phyloP scores from a whole-genome alignment of 805 yeast species.

The Wickerhamomyces ciferrii region DNA sequence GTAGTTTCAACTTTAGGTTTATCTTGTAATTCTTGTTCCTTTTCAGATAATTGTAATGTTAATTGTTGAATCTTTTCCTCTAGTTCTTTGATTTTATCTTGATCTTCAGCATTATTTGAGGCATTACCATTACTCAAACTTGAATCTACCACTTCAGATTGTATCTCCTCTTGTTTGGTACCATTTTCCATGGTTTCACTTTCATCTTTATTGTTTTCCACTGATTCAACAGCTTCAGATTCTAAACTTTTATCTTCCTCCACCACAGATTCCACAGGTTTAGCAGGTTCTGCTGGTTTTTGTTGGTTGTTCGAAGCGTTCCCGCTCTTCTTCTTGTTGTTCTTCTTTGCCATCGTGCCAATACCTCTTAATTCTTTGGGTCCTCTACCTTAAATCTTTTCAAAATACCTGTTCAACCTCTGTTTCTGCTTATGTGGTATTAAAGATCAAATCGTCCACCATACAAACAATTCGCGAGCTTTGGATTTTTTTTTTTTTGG shows the following conservation, averaged over 20 bases:
- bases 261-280: background rate
- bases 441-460: too few relatives aligned
- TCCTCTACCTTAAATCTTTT: too few relatives aligned
- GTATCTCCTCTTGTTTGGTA: background rate
- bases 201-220: background rate
- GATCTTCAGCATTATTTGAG: background rate
- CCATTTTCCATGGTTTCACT: background rate
- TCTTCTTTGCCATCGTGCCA: conserved; percentile 15
- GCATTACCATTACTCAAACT: too few relatives aligned
- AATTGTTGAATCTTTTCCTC: conserved; percentile 8
- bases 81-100: conserved; percentile 1
- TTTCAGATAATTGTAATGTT: conserved; percentile 6
- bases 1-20: background rate
- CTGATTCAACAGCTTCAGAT: background rate
- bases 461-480: too few relatives aligned
- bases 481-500: too few relatives aligned
- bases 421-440: too few relatives aligned
- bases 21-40: conserved; percentile 1
- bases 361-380: background rate
- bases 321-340: conserved; percentile 10
- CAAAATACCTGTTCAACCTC: too few relatives aligned
- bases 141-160: too few relatives aligned
- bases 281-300: background rate
- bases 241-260: background rate
- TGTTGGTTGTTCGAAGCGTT: background rate